phyloP scores from a whole-genome alignment of 306 rosid species.

The Hylodesmum podocarpum region DNA sequence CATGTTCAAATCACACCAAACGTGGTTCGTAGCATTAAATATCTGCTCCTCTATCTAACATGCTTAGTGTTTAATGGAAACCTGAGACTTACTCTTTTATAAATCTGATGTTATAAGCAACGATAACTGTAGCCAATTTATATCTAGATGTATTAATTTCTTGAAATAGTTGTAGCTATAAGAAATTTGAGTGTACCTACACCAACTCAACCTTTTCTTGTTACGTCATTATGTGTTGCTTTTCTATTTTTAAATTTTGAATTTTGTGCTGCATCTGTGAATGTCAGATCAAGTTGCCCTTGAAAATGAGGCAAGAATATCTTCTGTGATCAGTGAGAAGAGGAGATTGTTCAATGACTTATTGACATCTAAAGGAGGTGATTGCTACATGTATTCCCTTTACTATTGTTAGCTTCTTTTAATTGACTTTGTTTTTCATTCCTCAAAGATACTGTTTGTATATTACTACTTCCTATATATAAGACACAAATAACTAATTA shows the following conservation, averaged over 20 bases:
- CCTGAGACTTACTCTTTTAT: background rate
- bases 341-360: slow-evolving; percentile 84
- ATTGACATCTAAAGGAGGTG: slow-evolving; percentile 94
- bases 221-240: background rate
- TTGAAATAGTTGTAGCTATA: background rate
- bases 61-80: background rate
- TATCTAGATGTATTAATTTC: slow-evolving; percentile 12
- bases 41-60: background rate
- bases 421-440: background rate
- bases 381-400: slow-evolving; percentile 22
- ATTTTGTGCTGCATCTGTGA: slow-evolving; percentile 17
- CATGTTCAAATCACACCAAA: background rate
- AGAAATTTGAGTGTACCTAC: background rate
- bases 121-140: background rate
- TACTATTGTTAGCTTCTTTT: slow-evolving; percentile 21
- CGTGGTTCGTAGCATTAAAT: background rate
- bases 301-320: slow-evolving; percentile 73
- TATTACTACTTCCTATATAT: too few species aligned
- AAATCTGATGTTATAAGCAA: slow-evolving; percentile 9
- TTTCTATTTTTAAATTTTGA: slow-evolving; percentile 19
- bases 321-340: slow-evolving; percentile 64
- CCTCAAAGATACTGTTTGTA: background rate
- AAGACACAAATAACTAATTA: too few species aligned
- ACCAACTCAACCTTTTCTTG: background rate
- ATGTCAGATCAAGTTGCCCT: slow-evolving; percentile 67